Evolutionary conservation across 2,329 filamentous ascomycete species (phyloP), one percentile per base, ranked within the genome.

Genomic region (Aureobasidium lini): DNA sequence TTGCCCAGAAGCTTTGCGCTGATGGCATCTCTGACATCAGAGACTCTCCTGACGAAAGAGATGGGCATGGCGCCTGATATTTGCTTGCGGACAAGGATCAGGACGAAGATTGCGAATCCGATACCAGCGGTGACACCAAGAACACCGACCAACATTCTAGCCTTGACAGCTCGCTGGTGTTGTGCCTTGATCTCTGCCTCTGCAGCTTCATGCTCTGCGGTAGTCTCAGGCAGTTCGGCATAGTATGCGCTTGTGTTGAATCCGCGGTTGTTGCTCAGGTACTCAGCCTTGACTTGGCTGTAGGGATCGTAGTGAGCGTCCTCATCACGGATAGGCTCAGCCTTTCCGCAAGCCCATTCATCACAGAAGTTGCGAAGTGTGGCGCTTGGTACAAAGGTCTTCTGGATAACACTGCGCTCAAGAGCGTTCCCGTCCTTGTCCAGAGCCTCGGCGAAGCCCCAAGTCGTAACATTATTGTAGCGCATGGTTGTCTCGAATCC

Each of bases 401-500:
- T 69, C 32, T 66, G 62, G 18, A 72, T 66, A 7, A 66, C 65
- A 53, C 70, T 72, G 16, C 67, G 62, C 49, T 69, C 68, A 50
- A 75, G 62, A 4, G 64, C 57, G n/a, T 61, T 59, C 4, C 70
- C 71, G 16, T 66, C 57, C 6, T 28, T 62, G 60, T 72, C 68
- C 8, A 72, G 29, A 15, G 71, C 71, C 59, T 72, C 69, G 0
- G 69, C 71, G 49, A 69, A 72, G 1, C 66, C 57, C 69, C 70
- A 73, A 1, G 52, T 54, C 9, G 61, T 63, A 29, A 66, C 65
- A 2, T 49, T 61, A 7, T 64, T 61, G n/a, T 65, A 58, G 44
- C 65, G 63, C 48, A 65, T 65, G 54, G 66, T 66, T 11, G 73
- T 76, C 67, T 80, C 79, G 63, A 80, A 81, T 28, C 75, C 73